phyloP scores from a whole-genome alignment of 305 asterid genomes.

The Vinca major region DNA sequence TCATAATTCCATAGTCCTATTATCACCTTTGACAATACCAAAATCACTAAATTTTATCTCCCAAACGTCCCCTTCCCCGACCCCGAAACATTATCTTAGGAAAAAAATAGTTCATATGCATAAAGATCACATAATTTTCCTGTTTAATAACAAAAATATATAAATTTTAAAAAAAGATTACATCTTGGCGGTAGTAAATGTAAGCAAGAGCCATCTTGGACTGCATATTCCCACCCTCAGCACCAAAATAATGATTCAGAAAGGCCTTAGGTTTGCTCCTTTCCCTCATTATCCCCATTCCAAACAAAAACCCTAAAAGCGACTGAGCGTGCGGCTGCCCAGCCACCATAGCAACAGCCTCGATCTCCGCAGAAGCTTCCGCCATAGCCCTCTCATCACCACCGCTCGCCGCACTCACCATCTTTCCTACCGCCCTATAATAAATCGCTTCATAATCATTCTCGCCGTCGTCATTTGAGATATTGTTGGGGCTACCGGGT shows the following conservation, averaged over 20 bases:
- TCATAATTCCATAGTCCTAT: background rate
- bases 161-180: constrained; percentile 14
- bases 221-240: constrained; percentile 81
- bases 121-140: too few relatives aligned
- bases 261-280: constrained; percentile 60
- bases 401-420: constrained; percentile 55
- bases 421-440: constrained; percentile 52
- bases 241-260: constrained; percentile 68
- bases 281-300: constrained; percentile 79
- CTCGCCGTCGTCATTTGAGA: constrained; percentile 10
- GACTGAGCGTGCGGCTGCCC: constrained; percentile 81
- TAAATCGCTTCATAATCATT: constrained; percentile 30
- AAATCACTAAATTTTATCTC: background rate
- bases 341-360: constrained; percentile 36
- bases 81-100: too few relatives aligned
- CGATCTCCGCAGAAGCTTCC: constrained; percentile 65
- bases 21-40: too few relatives aligned
- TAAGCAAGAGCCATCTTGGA: constrained; percentile 71
- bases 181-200: constrained; percentile 65
- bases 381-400: constrained; percentile 68
- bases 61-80: too few relatives aligned
- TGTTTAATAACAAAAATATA: background rate
- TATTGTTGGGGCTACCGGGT: constrained; percentile 25
- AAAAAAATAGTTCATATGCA: too few relatives aligned
- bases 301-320: constrained; percentile 58